Base-by-base conservation (phyloP, 768 basidiomycete species). In the Panus rudis region DNA sequence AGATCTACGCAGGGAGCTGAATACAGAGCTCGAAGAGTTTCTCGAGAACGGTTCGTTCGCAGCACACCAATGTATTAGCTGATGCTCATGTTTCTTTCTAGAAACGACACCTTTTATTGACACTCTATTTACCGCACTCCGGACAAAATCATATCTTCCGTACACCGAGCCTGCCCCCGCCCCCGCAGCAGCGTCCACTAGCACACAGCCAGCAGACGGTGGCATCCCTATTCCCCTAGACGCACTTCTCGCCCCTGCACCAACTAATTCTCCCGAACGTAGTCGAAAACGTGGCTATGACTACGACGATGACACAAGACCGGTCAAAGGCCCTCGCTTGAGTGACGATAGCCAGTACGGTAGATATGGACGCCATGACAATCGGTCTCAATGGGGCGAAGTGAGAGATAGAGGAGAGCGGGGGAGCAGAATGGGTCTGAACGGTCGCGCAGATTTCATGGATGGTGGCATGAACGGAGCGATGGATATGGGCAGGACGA, bases 1-100 rank as follows among this genome's bases (percentile, higher is more conserved):
- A 19, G 88, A 93, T 50, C 82, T 97, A 75, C 74, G 85, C 51
- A 78, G 79, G 52, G 87, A 91, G 57, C 68, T 96, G 43, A 60
- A 69, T 2, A 55, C 73, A 0, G 90, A 96, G 58, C 71, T 97
- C 42, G 84, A 84, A 42, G 93, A 96, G 63, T 98, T 98, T 62
- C 73, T 98, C 20, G 92, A 94, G 67, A 84, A 86, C 66, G 85
- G 92, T 88, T n/a, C n/a, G n/a, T n/a, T n/a, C n/a, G n/a, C n/a
- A n/a, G n/a, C n/a, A n/a, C n/a, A n/a, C n/a, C n/a, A n/a, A 46
- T 47, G 72, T 57, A n/a, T 34, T 32, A 21, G 24, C 13, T 17
- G 28, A 43, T 14, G 14, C 54, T 26, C 52, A 50, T 42, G 54
- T 46, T 14, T 20, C 12, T 28, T 34, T 52, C 40, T 65, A 75